A percentile compares a stretch with the other conserved stretches of the same genome.
Evolutionary conservation across 306 rosid species (phyloP).

Genomic region (Cicer cuneatum): DNA sequence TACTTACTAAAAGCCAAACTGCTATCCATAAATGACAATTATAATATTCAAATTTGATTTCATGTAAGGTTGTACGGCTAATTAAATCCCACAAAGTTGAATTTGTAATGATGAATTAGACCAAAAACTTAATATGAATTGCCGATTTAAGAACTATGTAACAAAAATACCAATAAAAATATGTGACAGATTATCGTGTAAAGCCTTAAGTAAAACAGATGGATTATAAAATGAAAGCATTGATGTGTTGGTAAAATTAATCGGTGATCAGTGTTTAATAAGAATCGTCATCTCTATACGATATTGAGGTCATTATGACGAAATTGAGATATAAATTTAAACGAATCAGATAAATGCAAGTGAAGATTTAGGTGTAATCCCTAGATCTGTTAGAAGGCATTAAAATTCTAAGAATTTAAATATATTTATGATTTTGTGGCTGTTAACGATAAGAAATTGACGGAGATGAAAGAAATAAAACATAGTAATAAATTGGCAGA

Average conservation of each 20-base stretch:
- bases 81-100: neutral
- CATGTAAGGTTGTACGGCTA: neutral
- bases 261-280: neutral
- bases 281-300: neutral
- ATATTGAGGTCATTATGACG: neutral
- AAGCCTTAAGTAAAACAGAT: neutral
- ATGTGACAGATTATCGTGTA: neutral
- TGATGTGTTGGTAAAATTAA: neutral
- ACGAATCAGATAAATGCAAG: neutral
- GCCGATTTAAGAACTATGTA: neutral
- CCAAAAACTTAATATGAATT: neutral
- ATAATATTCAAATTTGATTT: neutral
- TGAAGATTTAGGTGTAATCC: neutral
- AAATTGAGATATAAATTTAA: constrained; percentile 8
- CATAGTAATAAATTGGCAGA: neutral
- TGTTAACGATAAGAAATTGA: neutral
- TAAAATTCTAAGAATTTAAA: neutral
- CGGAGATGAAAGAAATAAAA: neutral
- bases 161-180: neutral
- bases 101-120: neutral
- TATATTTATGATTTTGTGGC: neutral
- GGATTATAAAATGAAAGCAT: neutral
- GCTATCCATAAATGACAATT: neutral
- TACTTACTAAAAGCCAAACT: neutral
- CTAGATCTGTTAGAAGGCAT: constrained; percentile 2